Base-by-base conservation (phyloP, 2,329 filamentous ascomycete species). In the Parastagonospora avenae region DNA sequence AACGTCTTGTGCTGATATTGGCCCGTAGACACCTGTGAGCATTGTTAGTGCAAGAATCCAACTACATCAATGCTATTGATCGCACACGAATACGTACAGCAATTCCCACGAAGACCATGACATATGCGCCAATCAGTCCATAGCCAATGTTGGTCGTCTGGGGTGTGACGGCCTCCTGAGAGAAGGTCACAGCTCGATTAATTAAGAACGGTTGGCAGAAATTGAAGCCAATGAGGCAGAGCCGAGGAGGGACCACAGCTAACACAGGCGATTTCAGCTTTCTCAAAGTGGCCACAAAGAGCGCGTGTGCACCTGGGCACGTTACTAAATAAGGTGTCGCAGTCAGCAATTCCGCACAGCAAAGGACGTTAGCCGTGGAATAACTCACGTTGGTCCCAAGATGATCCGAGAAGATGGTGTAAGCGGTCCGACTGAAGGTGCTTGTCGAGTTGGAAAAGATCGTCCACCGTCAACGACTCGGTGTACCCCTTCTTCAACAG, bases 401-500 rank as follows among this genome's bases (percentile, higher is more conserved):
- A 63, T 11, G 64, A 55, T 27, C 73, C 69, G 39, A 81, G 69
- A 1, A 56, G 43, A 4, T 66, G 50, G 7, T 77, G 68, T 8
- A 81, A 59, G 42, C 72, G 70, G 44, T 74, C 73, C 0, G 78
- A 77, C 8, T 63, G 53, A 9, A 81, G 57, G 44, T 77, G 66
- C 48, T 79, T 77, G 50, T 82, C 79, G 30, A 81, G 62, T 0
- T 66, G 53, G 53, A 66, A 77, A 2, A 81, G 68, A 48, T 81
- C 79, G 7, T 78, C 74, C 0, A 81, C 67, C 0, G 64, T 57
- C 11, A 83, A 56, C 3, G 72, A 54, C 6, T 74, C 78, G 4
- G 66, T 74, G 66, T 77, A 83, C 0, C 82, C 81, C 12, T 70
- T 66, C 24, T 73, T 73, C 36, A 86, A 78, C 6, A 85, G 62